Percentiles rank a stretch among this genome's conserved stretches.
phyloP scores from a whole-genome alignment of 192 early-diverging fungal genomes.

The Rhizophlyctis rosea region DNA sequence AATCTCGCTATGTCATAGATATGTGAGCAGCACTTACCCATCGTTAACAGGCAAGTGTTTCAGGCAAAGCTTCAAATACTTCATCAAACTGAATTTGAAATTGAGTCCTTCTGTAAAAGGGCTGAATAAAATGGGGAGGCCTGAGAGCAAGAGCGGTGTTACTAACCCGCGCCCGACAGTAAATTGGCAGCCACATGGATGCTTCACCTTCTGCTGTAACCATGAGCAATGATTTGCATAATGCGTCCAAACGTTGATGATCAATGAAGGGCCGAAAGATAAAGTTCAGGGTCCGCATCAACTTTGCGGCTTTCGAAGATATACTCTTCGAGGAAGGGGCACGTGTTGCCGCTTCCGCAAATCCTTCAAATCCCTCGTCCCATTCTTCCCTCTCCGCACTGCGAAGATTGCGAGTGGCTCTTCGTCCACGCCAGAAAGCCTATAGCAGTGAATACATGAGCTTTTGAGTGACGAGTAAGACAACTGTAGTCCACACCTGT shows the following conservation, averaged over 20 bases:
- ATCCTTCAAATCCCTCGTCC: conserved; percentile 24
- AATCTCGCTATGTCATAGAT: conserved; percentile 6
- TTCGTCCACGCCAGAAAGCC: conserved; percentile 61
- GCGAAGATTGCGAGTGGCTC: conserved; percentile 27
- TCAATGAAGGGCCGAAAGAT: conserved; percentile 36
- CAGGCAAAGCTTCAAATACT: conserved; percentile 20
- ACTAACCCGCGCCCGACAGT: conserved; percentile 8
- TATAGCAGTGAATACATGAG: conserved; percentile 11
- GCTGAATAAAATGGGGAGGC: background rate
- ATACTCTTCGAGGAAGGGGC: no score
- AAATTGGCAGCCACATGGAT: background rate
- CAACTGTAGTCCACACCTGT: conserved; percentile 47
- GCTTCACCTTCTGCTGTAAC: background rate
- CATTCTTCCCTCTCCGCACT: conserved; percentile 31
- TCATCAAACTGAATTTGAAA: conserved; percentile 9
- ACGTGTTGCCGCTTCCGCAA: background rate
- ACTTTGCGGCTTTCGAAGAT: conserved; percentile 11
- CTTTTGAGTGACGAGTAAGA: background rate
- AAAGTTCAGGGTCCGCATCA: conserved; percentile 27
- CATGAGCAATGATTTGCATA: background rate
- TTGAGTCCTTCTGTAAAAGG: background rate
- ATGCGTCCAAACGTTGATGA: conserved; percentile 11
- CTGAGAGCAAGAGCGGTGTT: background rate
- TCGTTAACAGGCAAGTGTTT: conserved; percentile 20
- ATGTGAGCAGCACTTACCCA: conserved; percentile 20